Base-by-base conservation (phyloP, 129 eudicot genomes). In the Cynara cardunculus region DNA sequence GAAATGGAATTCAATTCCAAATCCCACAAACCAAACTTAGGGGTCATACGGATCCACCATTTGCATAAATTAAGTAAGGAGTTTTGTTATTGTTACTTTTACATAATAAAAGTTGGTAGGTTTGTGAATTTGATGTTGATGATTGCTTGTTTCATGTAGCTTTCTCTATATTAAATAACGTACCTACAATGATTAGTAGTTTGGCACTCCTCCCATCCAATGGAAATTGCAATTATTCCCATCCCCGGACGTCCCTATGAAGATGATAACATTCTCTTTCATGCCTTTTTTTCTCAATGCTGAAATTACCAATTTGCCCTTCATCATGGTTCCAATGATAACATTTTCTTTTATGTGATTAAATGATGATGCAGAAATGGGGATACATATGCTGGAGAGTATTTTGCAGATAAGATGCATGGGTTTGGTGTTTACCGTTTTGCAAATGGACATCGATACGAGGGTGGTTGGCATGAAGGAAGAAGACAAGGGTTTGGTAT, bases 401-500 rank as follows among this genome's bases (percentile, higher is more conserved):
- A 93, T 84, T 93, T 93, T 71, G 94, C 93, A 6, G 98, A 93
- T 86, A 89, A 85, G 77, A 85, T 91, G 75, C 98, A 93, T 30
- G 98, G 98, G 14, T 93, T 91, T 81, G 98, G 98, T 26, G 91
- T 93, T 19, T 93, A 93, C 72, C 93, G 89, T 78, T 93, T 93
- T 80, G 94, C 97, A 35, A 93, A 91, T 8, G 93, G 98, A 10
- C 98, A 93, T 67, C 83, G 87, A 34, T 93, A 93, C 7, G 94
- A 93, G 76, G 98, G 98, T 2, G 93, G 94, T 0, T 93, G 98
- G 98, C 98, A 93, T 69, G 98, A 93, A 89, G 98, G 98, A 4
- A 92, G 93, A 27, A 85, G 89, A 78, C 98, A 93, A 85, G 98
- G 98, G 25, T 89, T 81, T 76, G 98, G 98, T 34, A 89, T 89